Base-by-base conservation (phyloP, 495 filamentous ascomycete species). In the Lasiosphaeria miniovina region DNA sequence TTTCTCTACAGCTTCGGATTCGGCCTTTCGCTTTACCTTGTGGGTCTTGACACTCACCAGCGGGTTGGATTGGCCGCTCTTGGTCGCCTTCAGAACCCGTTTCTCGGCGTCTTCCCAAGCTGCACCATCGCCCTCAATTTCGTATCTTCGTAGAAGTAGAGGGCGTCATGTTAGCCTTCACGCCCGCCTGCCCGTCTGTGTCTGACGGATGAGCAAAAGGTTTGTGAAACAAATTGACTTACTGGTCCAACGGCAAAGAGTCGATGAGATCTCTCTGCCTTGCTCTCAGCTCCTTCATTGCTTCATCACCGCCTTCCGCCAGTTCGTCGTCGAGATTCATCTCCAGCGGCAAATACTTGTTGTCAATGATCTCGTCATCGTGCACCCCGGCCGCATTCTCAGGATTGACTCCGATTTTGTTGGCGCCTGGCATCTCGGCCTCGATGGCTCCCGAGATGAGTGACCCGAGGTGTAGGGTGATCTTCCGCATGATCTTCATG, bases 401-500 rank as follows among this genome's bases (percentile, higher is more conserved):
- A 3, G 73, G 66, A 58, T 76, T 77, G n/a, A 84, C 82, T 7
- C 81, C 81, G 35, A 83, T 72, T 12, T 74, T 65, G 36, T 80
- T 74, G 17, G 82, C 63, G 40, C 82, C 76, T 7, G 92, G 91
- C 68, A 97, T 80, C 9, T 81, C 76, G 17, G 88, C 84, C 51
- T 81, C 86, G 34, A 92, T 85, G 0, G 88, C 89, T 40, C 83
- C 86, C 59, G 90, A 84, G 15, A 96, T 77, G n/a, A 98, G 63
- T 33, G 76, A 71, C 32, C 86, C 83, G 76, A 99, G 91, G 64
- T 89, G 81, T 12, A 82, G 80, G 0, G 89, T 86, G 36, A 96
- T 80, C 74, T 96, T 98, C 35, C 93, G 82, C 64, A 98, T 80
- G 63, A 94, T 88, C 78, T 97, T 98, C 67, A 97, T 89, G 76